Percentiles rank a stretch among this genome's conserved stretches.
These are phyloP conservation scores for Anisogramma anomala DNA, from an alignment of 2,329 filamentous ascomycete genomes.

Conservation along the genomic window DNA sequence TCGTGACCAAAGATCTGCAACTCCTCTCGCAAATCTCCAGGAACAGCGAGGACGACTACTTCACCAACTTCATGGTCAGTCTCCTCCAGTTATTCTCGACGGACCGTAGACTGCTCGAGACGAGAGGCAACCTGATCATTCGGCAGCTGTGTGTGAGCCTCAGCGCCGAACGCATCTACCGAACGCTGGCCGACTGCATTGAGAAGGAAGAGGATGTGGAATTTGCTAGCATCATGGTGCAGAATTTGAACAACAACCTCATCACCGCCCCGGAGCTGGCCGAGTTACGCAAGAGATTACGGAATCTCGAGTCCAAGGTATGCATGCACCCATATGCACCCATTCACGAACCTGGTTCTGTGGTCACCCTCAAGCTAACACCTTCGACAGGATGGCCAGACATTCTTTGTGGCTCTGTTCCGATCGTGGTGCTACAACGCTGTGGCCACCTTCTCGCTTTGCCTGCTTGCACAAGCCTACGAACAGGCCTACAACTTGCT, in stretches of 20 bases:
- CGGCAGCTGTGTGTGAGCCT: conserved; percentile 86
- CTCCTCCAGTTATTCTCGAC: conserved; percentile 91
- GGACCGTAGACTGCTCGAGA: conserved; percentile 81
- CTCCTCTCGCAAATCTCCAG: conserved; percentile 90
- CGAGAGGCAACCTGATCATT: conserved; percentile 89
- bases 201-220: conserved; percentile 97
- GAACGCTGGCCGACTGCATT: conserved; percentile 88
- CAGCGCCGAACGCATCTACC: conserved; percentile 89
- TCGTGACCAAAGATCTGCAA: conserved; percentile 89
- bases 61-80: conserved; percentile 96
- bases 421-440: conserved; percentile 98
- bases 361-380: neutral
- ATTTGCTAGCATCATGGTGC: conserved; percentile 98
- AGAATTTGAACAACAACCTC: conserved; percentile 97
- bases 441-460: conserved; percentile 92
- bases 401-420: conserved; percentile 88
- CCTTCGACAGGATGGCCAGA: conserved; percentile 65
- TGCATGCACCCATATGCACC: no score
- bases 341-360: neutral
- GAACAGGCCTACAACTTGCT: conserved; percentile 94
- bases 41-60: conserved; percentile 95
- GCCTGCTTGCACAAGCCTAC: conserved; percentile 89
- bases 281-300: conserved; percentile 77
- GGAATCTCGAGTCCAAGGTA: conserved; percentile 81
- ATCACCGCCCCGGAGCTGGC: conserved; percentile 92